phyloP scores from a whole-genome alignment of 192 early-diverging fungal species.

The Coemansia sp. region DNA sequence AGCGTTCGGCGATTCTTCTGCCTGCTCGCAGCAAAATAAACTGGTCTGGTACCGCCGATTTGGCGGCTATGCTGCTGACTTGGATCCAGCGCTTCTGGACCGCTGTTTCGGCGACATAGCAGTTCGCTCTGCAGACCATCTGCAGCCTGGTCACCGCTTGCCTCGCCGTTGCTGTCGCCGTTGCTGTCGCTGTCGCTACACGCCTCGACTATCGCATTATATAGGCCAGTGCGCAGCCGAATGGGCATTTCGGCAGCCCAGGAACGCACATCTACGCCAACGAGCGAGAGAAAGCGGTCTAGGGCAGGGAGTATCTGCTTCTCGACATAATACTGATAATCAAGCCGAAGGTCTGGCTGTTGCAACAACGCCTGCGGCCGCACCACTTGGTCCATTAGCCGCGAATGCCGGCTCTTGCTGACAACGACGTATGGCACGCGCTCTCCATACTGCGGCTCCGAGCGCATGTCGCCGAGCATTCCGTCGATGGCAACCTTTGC shows the following conservation, averaged over 20 bases:
- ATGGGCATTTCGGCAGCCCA: slow-evolving; percentile 40
- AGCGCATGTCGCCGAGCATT: slow-evolving; percentile 67
- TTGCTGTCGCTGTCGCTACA: slow-evolving; percentile 11
- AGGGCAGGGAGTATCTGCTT: slow-evolving; percentile 84
- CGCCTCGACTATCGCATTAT: slow-evolving; percentile 6
- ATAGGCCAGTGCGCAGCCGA: slow-evolving; percentile 16
- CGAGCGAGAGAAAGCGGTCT: slow-evolving; percentile 70
- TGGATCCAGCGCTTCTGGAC: not conserved
- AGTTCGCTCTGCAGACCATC: not conserved
- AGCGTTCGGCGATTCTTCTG: slow-evolving; percentile 23
- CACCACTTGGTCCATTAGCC: slow-evolving; percentile 72
- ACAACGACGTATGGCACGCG: slow-evolving; percentile 88
- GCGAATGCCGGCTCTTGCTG: slow-evolving; percentile 59
- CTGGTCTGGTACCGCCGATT: not conserved
- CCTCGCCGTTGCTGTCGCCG: slow-evolving; percentile 1
- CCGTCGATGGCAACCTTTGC: slow-evolving; percentile 64
- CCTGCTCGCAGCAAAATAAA: not conserved
- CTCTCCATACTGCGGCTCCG: slow-evolving; percentile 84
- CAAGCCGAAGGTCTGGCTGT: slow-evolving; percentile 63
- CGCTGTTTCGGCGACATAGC: not conserved
- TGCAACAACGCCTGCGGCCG: slow-evolving; percentile 62
- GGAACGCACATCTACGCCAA: slow-evolving; percentile 60
- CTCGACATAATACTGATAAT: slow-evolving; percentile 81
- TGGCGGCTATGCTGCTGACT: not conserved
- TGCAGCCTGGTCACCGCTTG: not conserved